Conservation (phyloP, 345 rosid species). For the Mercurialis annua region DNA sequence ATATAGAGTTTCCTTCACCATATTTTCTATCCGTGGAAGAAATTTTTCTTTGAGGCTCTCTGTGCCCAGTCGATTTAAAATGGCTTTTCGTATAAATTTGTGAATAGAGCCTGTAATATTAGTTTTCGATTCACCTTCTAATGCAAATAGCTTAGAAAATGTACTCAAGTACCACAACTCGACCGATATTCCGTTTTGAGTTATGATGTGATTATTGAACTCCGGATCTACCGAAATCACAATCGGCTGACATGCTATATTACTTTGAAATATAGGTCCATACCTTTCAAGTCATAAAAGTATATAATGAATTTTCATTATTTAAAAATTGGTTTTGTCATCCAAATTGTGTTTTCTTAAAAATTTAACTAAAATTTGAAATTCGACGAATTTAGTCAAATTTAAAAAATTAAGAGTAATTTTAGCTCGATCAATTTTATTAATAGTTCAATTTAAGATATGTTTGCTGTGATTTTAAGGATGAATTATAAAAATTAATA, state of each 20-base stretch:
- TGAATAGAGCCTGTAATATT: constrained; percentile 11
- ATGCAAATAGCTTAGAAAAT: constrained; percentile 14
- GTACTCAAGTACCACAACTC: constrained; percentile 26
- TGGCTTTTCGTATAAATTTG: constrained; percentile 17
- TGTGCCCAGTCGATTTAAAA: constrained; percentile 19
- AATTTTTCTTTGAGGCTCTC: constrained; percentile 25
- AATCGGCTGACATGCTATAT: constrained; percentile 23
- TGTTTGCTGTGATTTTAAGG: too few species aligned
- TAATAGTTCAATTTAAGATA: too few species aligned
- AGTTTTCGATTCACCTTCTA: background rate
- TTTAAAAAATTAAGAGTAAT: too few species aligned
- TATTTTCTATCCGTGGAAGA: constrained; percentile 14
- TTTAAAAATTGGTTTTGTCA: too few species aligned
- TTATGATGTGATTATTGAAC: constrained; percentile 22
- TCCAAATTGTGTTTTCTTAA: too few species aligned
- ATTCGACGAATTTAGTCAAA: too few species aligned
- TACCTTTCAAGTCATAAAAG: constrained; percentile 11
- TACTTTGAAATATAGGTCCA: constrained; percentile 31
- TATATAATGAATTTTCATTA: too few species aligned
- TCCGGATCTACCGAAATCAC: constrained; percentile 34
- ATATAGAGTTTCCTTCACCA: constrained; percentile 3
- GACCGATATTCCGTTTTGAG: constrained; percentile 25
- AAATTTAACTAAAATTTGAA: too few species aligned
- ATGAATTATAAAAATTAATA: too few species aligned
- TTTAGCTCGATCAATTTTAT: too few species aligned